These are phyloP conservation scores for Pseudozyma pruni DNA, from an alignment of 1,284 basidiomycete genomes.

Conservation along the genomic window DNA sequence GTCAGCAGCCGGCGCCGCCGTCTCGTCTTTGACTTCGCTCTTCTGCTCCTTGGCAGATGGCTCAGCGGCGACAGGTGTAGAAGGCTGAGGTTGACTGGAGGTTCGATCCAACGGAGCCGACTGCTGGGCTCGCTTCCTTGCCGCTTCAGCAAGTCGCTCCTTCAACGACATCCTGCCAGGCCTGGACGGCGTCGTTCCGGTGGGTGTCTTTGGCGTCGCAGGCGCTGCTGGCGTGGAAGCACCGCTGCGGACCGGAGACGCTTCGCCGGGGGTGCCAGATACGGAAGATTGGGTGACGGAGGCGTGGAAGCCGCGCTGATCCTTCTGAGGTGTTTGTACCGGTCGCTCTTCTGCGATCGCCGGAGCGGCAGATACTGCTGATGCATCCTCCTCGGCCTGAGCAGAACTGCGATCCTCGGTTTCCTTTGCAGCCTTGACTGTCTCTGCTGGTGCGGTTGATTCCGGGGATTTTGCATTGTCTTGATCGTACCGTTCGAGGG, in stretches of 20 bases:
- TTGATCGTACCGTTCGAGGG: not conserved
- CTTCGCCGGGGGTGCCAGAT: slow-evolving; percentile 1
- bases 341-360: not conserved
- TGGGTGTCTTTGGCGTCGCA: slow-evolving; percentile 10
- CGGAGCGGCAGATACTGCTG: not conserved
- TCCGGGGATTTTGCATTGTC: not conserved
- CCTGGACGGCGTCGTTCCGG: slow-evolving; percentile 28
- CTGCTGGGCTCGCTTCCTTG: slow-evolving; percentile 42
- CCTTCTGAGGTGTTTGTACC: slow-evolving; percentile 17
- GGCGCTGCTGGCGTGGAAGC: slow-evolving; percentile 22
- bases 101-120: slow-evolving; percentile 13
- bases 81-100: slow-evolving; percentile 2
- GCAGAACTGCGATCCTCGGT: not conserved
- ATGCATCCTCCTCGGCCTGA: not conserved
- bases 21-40: not conserved
- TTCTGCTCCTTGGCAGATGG: not conserved
- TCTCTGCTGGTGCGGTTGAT: not conserved
- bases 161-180: slow-evolving; percentile 50
- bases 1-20: not conserved
- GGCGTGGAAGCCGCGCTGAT: not conserved
- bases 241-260: slow-evolving; percentile 34
- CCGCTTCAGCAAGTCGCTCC: slow-evolving; percentile 54
- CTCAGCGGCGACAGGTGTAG: not conserved
- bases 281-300: not conserved
- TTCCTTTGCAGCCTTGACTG: not conserved